Percentiles rank a stretch among this genome's conserved stretches.
Conservation (phyloP, 441 rosid species). For the Populus hybrid region DNA sequence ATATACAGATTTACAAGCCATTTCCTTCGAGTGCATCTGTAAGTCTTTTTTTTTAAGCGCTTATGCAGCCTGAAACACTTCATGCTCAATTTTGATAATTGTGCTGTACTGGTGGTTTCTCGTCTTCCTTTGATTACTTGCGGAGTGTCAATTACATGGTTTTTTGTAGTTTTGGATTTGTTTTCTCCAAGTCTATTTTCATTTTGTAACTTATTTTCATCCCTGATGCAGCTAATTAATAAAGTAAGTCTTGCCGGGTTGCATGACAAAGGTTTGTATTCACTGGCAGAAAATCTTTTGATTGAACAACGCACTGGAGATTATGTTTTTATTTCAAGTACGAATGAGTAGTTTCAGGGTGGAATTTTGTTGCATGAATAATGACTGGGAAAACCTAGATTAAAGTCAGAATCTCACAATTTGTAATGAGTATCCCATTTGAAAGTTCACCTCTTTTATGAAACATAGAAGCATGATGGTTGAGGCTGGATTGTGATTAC, state of each 20-base stretch:
- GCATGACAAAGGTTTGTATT: slow-evolving; percentile 86
- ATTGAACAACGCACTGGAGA: not conserved
- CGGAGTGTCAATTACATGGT: not conserved
- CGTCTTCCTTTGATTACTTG: not conserved
- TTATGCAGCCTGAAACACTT: not conserved
- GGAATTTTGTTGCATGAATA: not conserved
- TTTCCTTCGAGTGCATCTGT: slow-evolving; percentile 72
- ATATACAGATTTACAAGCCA: slow-evolving; percentile 75
- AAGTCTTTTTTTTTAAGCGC: slow-evolving; percentile 27
- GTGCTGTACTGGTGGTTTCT: not conserved
- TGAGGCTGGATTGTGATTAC: not conserved
- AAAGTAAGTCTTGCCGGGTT: slow-evolving; percentile 71
- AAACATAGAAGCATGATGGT: not conserved
- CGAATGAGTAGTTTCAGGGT: not conserved
- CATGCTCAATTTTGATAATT: not conserved
- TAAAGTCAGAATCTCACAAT: not conserved
- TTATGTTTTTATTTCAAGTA: not conserved
- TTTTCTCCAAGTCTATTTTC: not conserved
- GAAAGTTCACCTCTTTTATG: not conserved
- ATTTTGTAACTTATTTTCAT: slow-evolving; percentile 12
- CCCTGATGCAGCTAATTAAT: slow-evolving; percentile 60
- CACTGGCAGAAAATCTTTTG: slow-evolving; percentile 9
- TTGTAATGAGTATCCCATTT: not conserved
- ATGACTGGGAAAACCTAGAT: not conserved
- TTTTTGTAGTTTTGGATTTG: not conserved